phyloP scores from a whole-genome alignment of 163 green algal genomes.

The Trebouxia gelatinosa region DNA sequence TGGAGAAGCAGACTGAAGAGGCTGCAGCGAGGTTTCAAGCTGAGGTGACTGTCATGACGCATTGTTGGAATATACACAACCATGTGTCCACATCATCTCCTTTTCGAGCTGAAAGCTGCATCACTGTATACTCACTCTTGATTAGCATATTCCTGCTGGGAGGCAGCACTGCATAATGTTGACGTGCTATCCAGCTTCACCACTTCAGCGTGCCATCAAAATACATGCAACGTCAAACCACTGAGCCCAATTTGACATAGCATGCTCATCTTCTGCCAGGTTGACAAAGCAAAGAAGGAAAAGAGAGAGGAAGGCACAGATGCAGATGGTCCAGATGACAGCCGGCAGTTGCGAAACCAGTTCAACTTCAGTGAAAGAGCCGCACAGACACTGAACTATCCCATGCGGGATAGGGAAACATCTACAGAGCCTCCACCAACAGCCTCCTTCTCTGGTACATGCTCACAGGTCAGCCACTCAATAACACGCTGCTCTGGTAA shows the following conservation, averaged over 20 bases:
- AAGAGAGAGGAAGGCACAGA: conserved; percentile 26
- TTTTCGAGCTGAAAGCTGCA: neutral
- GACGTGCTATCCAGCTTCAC: too few relatives aligned
- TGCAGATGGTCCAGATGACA: conserved; percentile 51
- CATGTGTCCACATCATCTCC: too few relatives aligned
- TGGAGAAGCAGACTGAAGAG: conserved; percentile 49
- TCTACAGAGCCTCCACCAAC: conserved; percentile 83
- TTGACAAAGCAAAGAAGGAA: conserved; percentile 18
- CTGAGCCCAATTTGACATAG: too few relatives aligned
- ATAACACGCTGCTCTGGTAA: too few relatives aligned
- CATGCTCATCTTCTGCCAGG: conserved; percentile 8
- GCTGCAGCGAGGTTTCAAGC: conserved; percentile 14
- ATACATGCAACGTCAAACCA: too few relatives aligned
- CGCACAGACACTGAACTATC: conserved; percentile 76
- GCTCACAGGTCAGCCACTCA: conserved; percentile 11
- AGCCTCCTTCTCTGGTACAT: conserved; percentile 52
- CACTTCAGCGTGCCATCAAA: too few relatives aligned
- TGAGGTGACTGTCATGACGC: neutral
- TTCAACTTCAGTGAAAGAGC: conserved; percentile 92
- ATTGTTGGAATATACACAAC: neutral
- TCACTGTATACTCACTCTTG: too few relatives aligned
- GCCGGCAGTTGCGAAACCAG: conserved; percentile 82
- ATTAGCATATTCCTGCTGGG: too few relatives aligned
- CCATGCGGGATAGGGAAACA: conserved; percentile 66
- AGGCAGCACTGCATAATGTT: too few relatives aligned